phyloP scores from a whole-genome alignment of 805 yeast species.

The Sungouiella thailandica region DNA sequence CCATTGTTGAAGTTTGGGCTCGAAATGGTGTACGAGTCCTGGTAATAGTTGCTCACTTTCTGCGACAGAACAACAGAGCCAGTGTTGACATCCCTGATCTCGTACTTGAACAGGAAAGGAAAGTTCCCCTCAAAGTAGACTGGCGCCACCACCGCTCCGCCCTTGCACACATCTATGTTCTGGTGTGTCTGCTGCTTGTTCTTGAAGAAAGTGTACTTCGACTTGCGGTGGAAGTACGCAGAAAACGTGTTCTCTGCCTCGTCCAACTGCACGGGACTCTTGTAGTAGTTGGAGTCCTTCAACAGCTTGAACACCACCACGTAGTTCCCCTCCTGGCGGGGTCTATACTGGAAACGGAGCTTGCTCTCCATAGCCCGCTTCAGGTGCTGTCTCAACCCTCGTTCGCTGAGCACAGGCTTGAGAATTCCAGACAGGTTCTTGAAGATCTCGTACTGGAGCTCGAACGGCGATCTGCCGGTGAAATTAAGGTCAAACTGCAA shows the following conservation, averaged over 20 bases:
- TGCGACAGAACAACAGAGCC: constrained; percentile 21
- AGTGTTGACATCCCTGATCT: constrained; percentile 45
- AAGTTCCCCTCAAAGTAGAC: constrained; percentile 70
- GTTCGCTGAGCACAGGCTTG: constrained; percentile 27
- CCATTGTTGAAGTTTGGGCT: constrained; percentile 59
- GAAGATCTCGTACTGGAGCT: constrained; percentile 57
- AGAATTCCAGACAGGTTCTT: constrained; percentile 32
- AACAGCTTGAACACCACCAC: constrained; percentile 64
- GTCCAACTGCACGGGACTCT: constrained; percentile 29
- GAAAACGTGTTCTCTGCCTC: constrained; percentile 48
- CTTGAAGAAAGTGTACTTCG: constrained; percentile 35
- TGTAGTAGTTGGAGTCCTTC: constrained; percentile 56
- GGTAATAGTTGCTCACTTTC: constrained; percentile 23
- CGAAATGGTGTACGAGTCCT: constrained; percentile 35
- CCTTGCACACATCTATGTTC: constrained; percentile 25
- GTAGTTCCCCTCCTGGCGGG: constrained; percentile 77
- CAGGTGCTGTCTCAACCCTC: constrained; percentile 19
- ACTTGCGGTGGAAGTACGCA: constrained; percentile 69
- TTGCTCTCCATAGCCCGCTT: constrained; percentile 16
- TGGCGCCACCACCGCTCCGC: constrained; percentile 35
- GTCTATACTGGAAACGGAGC: constrained; percentile 56
- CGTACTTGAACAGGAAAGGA: constrained; percentile 72
- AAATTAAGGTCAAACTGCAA: constrained; percentile 58
- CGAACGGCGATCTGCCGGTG: constrained; percentile 80
- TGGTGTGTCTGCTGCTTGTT: constrained; percentile 11